Evolutionary conservation across 2,329 filamentous ascomycete species (phyloP), one percentile per base, ranked within the genome.

Genomic region (Pseudomassariella vexata): DNA sequence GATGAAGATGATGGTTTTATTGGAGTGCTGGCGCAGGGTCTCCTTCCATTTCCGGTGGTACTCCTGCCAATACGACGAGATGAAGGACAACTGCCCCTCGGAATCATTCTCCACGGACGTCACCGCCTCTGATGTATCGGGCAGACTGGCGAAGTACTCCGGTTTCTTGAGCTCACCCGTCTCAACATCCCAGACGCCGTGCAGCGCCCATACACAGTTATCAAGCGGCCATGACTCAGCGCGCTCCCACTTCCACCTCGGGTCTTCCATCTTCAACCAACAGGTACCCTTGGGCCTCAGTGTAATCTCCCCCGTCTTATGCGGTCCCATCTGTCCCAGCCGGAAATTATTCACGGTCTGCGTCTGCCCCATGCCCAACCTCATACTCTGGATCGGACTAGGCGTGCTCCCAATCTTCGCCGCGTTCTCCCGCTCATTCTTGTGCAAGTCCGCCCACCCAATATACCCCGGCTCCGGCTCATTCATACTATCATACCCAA

Each of bases 401-500:
- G 46, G 46, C 8, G 37, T 42, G 29, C 38, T 47, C 4, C 41
- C 39, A 3, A 47, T 45, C 24, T 42, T 44, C n/a, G 45, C 36
- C 6, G 41, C 45, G 19, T 45, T 35, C 15, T 39, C 41, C 6
- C 42, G 30, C 19, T 44, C 41, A 24, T 34, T 42, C 18, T 18
- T 35, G 18, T 21, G 24, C 21, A 49, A 31, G 21, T 48, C 36
- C 22, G 34, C 19, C 30, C 34, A 35, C 10, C 40, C 41, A 20
- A 49, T 43, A 19, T 45, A 37, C 3, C 46, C 46, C 7, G 41
- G 23, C 28, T 45, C 42, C 1, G 46, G 46, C 34, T 49, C 46
- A 10, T 49, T 49, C 43, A 49, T 49, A n/a, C 43, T 41, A 15
- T 49, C 46, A 28, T 39, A 49, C 0, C 33, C 45, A 20, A 45